Evolutionary conservation across 441 rosid species (phyloP), one percentile per base, ranked within the genome.

Genomic region (Gossypium davidsonii): DNA sequence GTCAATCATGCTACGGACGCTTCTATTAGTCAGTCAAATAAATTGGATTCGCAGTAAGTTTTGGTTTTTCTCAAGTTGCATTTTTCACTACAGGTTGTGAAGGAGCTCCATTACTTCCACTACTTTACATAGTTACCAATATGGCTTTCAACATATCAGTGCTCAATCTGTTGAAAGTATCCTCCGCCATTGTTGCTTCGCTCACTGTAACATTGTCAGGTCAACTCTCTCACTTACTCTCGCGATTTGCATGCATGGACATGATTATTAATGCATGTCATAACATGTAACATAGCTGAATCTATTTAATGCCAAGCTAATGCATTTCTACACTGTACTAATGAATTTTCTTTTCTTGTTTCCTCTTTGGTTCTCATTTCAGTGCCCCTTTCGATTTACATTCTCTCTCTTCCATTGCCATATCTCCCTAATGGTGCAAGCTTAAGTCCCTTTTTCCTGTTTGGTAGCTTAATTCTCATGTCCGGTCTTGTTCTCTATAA

Each of bases 61-160:
- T 39, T 63, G 59, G 60, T 5, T 53, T 2, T 14, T 68, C 8
- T 28, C 10, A 21, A 76, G 62, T 44, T 57, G 57, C 25, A 37
- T 42, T 6, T 65, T 67, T 64, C 42, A 52, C 48, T 77, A 77
- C 84, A 91, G 96, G 87, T 76, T 90, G 91, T 53, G 86, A 89
- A 2, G 96, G 96, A 44, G 89, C 96, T 72, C 93, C 94, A 11
- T 59, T 86, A 79, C 91, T 91, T 78, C 97, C 96, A 11, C 82
- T 93, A 15, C 87, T 91, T 52, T 93, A 87, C 67, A 74, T 91
- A 51, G 76, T 83, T 21, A 80, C 90, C 62, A 90, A 93, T 71
- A 82, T 90, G 51, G 85, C 86, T 73, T 90, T 93, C 88, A 93
- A 91, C 82, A 85, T 91, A 81, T 89, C 93, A 4, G 11, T 77